These are phyloP conservation scores for Boletus fagicola DNA, from an alignment of 768 basidiomycete genomes.

Conservation along the genomic window DNA sequence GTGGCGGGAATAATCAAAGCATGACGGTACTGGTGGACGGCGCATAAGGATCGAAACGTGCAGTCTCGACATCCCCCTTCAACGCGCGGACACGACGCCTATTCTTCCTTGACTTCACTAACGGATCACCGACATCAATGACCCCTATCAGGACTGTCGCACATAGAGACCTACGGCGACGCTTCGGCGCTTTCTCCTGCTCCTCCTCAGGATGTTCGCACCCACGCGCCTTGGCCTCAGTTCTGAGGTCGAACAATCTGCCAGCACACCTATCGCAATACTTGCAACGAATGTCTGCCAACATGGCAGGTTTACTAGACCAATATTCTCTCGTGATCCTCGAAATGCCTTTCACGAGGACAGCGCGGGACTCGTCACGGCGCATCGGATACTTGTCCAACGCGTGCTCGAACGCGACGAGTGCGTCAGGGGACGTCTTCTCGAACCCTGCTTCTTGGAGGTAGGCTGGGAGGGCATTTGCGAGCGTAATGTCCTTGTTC, in stretches of 20 bases:
- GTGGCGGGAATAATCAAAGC: neutral
- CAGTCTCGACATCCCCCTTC: neutral
- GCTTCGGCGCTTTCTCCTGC: neutral
- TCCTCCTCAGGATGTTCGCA: neutral
- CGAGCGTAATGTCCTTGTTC: slow-evolving; percentile 6
- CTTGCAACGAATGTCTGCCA: neutral
- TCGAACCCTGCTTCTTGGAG: slow-evolving; percentile 13
- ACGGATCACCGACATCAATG: neutral
- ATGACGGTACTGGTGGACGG: slow-evolving; percentile 13
- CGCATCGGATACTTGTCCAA: slow-evolving; percentile 15
- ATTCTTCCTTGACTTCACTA: slow-evolving; percentile 11
- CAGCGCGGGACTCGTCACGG: slow-evolving; percentile 1
- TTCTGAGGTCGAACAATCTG: neutral
- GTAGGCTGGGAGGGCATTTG: slow-evolving; percentile 10
- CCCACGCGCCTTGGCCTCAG: neutral
- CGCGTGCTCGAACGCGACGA: slow-evolving; percentile 16
- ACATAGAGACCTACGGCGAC: slow-evolving; percentile 8
- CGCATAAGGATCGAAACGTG: slow-evolving; percentile 6
- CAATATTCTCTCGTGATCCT: slow-evolving; percentile 10
- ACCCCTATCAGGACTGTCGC: neutral
- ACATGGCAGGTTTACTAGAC: neutral
- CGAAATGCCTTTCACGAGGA: neutral
- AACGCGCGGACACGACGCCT: neutral
- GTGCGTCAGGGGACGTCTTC: slow-evolving; percentile 6
- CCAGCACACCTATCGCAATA: slow-evolving; percentile 1